phyloP scores from a whole-genome alignment of 495 filamentous ascomycete genomes.

The Talaromyces thailandensis region DNA sequence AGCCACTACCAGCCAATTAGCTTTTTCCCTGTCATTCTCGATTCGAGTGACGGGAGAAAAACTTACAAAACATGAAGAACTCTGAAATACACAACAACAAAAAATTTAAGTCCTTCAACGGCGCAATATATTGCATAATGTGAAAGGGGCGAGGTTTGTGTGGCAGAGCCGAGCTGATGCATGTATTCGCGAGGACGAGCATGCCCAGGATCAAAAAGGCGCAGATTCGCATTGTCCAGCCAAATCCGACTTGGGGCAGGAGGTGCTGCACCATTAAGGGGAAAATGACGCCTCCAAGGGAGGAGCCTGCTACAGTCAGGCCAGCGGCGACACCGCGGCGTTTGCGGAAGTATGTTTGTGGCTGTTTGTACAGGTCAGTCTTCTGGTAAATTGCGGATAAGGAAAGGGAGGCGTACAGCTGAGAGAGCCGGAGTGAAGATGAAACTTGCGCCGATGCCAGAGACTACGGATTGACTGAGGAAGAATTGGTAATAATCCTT shows the following conservation, averaged over 20 bases:
- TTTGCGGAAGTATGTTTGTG: constrained; percentile 3
- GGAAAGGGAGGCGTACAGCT: constrained; percentile 60
- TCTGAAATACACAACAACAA: constrained; percentile 52
- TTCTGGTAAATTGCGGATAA: too few species aligned
- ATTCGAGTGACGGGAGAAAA: constrained; percentile 72
- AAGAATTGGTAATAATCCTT: constrained; percentile 40
- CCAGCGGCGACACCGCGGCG: neutral
- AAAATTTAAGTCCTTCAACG: constrained; percentile 57
- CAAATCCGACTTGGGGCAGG: constrained; percentile 57
- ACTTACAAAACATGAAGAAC: constrained; percentile 54
- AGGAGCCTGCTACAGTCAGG: constrained; percentile 50
- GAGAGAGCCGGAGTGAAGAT: constrained; percentile 51
- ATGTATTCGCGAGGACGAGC: constrained; percentile 53
- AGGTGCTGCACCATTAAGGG: constrained; percentile 63
- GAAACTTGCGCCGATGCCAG: constrained; percentile 42
- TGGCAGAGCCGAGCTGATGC: constrained; percentile 54
- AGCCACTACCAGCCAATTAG: constrained; percentile 19
- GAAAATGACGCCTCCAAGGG: constrained; percentile 42
- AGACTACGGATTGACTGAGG: constrained; percentile 29
- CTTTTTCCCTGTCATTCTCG: constrained; percentile 11
- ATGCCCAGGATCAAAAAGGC: constrained; percentile 63
- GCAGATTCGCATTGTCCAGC: constrained; percentile 63
- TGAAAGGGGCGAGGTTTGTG: constrained; percentile 45
- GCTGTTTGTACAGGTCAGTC: neutral
- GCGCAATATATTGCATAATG: constrained; percentile 47